Base-by-base conservation (phyloP, 2,329 filamentous ascomycete species). In the Emmonsiellopsis sp. region DNA sequence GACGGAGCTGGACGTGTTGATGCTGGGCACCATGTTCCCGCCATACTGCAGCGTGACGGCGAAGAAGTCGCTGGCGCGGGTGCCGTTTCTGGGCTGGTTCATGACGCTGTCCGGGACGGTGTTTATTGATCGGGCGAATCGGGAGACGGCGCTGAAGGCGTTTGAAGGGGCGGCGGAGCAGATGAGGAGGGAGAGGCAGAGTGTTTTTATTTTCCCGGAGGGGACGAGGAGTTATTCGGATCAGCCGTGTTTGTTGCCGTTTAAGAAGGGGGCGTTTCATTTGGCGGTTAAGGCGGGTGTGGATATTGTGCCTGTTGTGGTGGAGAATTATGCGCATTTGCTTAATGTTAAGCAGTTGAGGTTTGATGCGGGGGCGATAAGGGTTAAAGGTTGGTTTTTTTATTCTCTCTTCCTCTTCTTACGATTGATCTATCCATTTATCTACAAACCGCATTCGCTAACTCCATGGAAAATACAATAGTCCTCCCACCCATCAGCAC, bases 231-330 rank as follows among this genome's bases (percentile, higher is more conserved):
- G 88, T 68, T 95, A 97, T 73, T 80, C 87, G 54, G 82, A 86
- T 62, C 84, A 91, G 52, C 87, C 93, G 1, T 81, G 79, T 55
- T 74, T 98, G 63, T 76, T 97, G 52, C 88, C 90, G n/a, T 98
- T 97, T 79, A 98, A 98, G 76, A 98, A 98, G 77, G 93, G 93
- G 55, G 93, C 92, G 46, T 98, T 98, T 73, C 92, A 98, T 70
- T 79, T 98, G 35, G 93, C 93, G 45, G 82, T 98, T 16, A 88
- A 97, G 76, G 92, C 92, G 2, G 87, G 89, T 60, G 93, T 96
- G 5, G 91, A 91, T 30, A 88, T 98, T 63, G 85, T 98, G 3
- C 93, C 93, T 0, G 80, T 94, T 37, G 85, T 90, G 46, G 81
- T 83, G 32, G 86, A 87, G 67, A 91, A 90, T 72, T 92, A 92